Conservation (phyloP, 1,139 yeast species). For the Candida sp. region DNA sequence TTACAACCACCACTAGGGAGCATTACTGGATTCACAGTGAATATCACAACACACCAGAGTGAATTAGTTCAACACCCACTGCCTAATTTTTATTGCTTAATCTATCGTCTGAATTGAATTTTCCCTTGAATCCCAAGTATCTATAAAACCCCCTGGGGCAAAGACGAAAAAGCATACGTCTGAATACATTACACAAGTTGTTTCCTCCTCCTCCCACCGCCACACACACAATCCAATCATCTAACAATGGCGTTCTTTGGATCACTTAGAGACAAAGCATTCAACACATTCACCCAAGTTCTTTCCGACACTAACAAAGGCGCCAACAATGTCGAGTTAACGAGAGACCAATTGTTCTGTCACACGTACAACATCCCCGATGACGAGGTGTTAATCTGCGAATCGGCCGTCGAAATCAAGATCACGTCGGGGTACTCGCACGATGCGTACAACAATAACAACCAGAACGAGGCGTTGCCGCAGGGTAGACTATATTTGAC, state of each 20-base stretch:
- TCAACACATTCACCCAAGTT: slow-evolving; percentile 44
- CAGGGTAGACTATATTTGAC: slow-evolving; percentile 74
- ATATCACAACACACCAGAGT: too few relatives aligned
- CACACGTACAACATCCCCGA: slow-evolving; percentile 72
- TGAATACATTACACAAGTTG: too few relatives aligned
- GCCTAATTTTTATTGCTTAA: too few relatives aligned
- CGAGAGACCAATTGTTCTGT: slow-evolving; percentile 75
- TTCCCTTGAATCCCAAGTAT: too few relatives aligned
- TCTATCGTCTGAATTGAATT: too few relatives aligned
- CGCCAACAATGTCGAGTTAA: slow-evolving; percentile 26
- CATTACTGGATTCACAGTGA: too few relatives aligned
- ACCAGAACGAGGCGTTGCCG: slow-evolving; percentile 25
- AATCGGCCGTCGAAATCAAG: slow-evolving; percentile 71
- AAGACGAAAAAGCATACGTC: too few relatives aligned
- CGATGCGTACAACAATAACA: slow-evolving; percentile 25
- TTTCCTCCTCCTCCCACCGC: too few relatives aligned
- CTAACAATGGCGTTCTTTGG: slow-evolving; percentile 54
- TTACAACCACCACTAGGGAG: too few relatives aligned
- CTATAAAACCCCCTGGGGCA: too few relatives aligned
- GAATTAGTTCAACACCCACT: too few relatives aligned
- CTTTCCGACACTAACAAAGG: slow-evolving; percentile 34
- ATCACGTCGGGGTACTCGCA: slow-evolving; percentile 43
- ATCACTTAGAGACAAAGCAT: slow-evolving; percentile 51
- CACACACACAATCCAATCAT: not conserved
- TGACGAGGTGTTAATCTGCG: slow-evolving; percentile 66